Evolutionary conservation across 2,329 filamentous ascomycete genomes (phyloP).

Genomic region (Aspergillus viridinutans): DNA sequence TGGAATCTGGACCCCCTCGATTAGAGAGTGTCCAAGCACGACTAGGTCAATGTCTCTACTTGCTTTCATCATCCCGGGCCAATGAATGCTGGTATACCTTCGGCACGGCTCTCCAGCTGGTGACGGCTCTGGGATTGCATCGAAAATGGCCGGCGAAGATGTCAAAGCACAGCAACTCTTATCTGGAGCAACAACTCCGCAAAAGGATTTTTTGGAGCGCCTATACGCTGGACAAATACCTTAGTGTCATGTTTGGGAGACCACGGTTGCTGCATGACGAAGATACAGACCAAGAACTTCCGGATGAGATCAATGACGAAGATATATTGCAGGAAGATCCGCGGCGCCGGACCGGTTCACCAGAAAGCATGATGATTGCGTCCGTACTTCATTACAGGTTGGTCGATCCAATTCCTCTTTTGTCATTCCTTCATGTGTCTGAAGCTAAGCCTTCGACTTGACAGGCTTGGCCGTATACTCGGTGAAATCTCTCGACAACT

Average conservation of each 20-base stretch:
- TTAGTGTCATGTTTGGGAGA: slow-evolving; percentile 60
- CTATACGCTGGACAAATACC: slow-evolving; percentile 60
- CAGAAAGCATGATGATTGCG: slow-evolving; percentile 39
- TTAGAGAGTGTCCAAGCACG: slow-evolving; percentile 57
- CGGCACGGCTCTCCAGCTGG: slow-evolving; percentile 53
- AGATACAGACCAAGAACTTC: slow-evolving; percentile 60
- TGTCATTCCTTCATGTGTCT: neutral
- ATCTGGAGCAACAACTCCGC: slow-evolving; percentile 48
- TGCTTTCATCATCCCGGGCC: slow-evolving; percentile 56
- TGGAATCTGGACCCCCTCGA: slow-evolving; percentile 51
- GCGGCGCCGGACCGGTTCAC: slow-evolving; percentile 27
- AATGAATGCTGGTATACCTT: slow-evolving; percentile 61
- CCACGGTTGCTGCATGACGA: slow-evolving; percentile 60
- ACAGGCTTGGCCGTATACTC: slow-evolving; percentile 49
- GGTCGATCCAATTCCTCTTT: slow-evolving; percentile 1
- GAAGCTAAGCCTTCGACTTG: slow-evolving; percentile 1
- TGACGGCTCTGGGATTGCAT: slow-evolving; percentile 44
- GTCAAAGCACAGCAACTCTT: slow-evolving; percentile 26
- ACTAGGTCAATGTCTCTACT: slow-evolving; percentile 55
- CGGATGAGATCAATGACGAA: slow-evolving; percentile 53
- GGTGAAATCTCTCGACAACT: slow-evolving; percentile 45
- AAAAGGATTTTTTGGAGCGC: slow-evolving; percentile 60
- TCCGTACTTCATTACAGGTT: slow-evolving; percentile 37
- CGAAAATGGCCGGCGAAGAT: slow-evolving; percentile 26
- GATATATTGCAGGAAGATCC: slow-evolving; percentile 48